Evolutionary conservation across 192 early-diverging fungal genomes (phyloP).

Genomic region (Chytriomyces confervae): DNA sequence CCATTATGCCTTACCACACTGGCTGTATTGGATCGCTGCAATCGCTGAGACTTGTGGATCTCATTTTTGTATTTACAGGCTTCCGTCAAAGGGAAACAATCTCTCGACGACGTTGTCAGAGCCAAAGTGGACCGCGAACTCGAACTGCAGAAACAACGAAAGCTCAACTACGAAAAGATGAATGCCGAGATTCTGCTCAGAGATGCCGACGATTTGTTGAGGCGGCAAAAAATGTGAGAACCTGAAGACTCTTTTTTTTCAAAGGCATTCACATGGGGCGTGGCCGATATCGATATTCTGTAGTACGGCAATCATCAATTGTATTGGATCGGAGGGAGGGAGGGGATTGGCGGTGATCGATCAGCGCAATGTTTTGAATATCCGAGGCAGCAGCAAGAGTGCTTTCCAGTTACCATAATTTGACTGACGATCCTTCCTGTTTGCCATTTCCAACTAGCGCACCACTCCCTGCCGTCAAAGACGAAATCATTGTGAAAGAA

Average conservation of each 20-base stretch:
- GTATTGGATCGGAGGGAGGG: too few species aligned
- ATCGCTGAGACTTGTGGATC: neutral
- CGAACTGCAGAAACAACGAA: conserved; percentile 38
- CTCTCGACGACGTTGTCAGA: conserved; percentile 43
- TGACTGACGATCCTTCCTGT: neutral
- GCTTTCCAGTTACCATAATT: neutral
- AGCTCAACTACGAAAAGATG: conserved; percentile 47
- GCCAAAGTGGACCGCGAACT: conserved; percentile 46
- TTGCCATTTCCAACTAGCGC: conserved; percentile 27
- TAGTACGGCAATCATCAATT: too few species aligned
- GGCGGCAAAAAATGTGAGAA: conserved; percentile 46
- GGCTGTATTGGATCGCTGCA: neutral
- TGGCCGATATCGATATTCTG: too few species aligned
- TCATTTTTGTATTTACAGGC: neutral
- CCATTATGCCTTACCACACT: too few species aligned
- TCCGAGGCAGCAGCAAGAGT: neutral
- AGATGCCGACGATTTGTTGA: conserved; percentile 53
- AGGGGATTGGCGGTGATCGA: too few species aligned
- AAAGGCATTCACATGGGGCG: too few species aligned
- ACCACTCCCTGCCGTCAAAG: conserved; percentile 22
- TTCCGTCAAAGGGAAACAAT: neutral
- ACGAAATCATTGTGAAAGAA: conserved; percentile 33
- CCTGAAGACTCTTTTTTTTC: neutral
- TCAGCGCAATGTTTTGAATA: neutral
- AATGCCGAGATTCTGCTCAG: conserved; percentile 50